These are phyloP conservation scores for Cladophialophora exuberans DNA, from an alignment of 2,329 filamentous ascomycete genomes.

Conservation along the genomic window DNA sequence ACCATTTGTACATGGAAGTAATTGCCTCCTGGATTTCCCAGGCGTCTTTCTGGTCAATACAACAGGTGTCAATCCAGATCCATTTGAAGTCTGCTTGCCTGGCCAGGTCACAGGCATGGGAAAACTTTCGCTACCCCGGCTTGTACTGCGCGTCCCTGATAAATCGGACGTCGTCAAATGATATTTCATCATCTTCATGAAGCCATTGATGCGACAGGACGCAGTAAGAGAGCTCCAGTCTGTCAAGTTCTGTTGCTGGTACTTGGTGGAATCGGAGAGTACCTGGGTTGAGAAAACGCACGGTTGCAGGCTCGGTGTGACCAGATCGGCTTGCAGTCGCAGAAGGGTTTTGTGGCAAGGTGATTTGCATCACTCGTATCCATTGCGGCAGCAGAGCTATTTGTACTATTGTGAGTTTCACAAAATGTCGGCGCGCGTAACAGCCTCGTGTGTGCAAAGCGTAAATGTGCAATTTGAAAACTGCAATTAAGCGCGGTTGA, in stretches of 20 bases:
- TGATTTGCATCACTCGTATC: no score
- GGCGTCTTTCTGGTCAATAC: conserved; percentile 30
- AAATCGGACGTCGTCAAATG: not conserved
- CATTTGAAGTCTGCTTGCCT: not conserved
- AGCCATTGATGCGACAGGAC: not conserved
- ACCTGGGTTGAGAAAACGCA: not conserved
- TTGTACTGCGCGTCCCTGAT: not conserved
- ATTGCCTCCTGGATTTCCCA: conserved; percentile 30
- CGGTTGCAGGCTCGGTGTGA: no score
- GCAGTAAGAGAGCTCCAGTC: not conserved
- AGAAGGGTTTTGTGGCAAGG: no score
- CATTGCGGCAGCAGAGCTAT: no score
- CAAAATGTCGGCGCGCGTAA: no score
- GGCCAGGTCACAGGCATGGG: not conserved
- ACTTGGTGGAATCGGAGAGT: not conserved
- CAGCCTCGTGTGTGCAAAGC: no score
- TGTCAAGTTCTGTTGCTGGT: not conserved
- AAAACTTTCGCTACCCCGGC: not conserved
- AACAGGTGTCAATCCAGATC: conserved; percentile 27
- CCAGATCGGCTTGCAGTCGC: no score
- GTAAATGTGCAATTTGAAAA: no score
- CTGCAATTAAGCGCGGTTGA: no score
- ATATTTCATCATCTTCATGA: not conserved
- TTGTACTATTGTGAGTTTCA: no score
- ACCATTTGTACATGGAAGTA: conserved; percentile 35